Percentiles rank a stretch among this genome's conserved stretches.
Conservation (phyloP, 352 stramenopile species). For the Globisporangium solare region DNA sequence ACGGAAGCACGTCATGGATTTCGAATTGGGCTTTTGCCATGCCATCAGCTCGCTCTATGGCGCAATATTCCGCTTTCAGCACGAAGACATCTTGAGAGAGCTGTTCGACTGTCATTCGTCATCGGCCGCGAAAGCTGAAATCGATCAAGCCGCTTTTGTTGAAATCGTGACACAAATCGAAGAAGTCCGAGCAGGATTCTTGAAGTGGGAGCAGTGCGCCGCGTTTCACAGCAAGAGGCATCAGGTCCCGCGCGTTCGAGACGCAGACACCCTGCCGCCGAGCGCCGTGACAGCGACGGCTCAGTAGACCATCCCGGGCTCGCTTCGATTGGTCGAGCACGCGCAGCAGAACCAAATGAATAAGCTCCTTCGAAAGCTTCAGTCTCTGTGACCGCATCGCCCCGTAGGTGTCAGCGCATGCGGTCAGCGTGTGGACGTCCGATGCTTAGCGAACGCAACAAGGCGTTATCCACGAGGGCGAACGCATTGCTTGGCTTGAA, state of each 20-base stretch:
- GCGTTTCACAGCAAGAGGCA: conserved; percentile 16
- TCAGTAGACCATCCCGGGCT: background rate
- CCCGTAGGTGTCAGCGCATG: background rate
- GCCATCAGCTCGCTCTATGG: conserved; percentile 49
- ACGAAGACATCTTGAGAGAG: conserved; percentile 33
- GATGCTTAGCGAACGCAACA: too few species aligned
- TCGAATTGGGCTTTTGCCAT: conserved; percentile 39
- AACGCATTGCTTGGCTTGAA: too few species aligned
- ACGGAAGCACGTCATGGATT: conserved; percentile 52
- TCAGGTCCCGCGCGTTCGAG: background rate
- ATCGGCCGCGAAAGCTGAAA: conserved; percentile 18
- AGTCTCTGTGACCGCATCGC: conserved; percentile 18
- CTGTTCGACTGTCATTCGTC: conserved; percentile 35
- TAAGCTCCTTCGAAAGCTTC: conserved; percentile 38
- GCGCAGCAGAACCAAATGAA: conserved; percentile 41
- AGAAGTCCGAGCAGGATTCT: conserved; percentile 35
- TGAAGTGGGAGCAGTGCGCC: conserved; percentile 46
- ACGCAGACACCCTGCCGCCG: background rate
- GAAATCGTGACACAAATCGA: conserved; percentile 59
- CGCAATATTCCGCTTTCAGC: conserved; percentile 47
- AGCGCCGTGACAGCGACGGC: background rate
- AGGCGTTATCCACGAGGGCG: too few species aligned
- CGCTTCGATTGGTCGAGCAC: conserved; percentile 34
- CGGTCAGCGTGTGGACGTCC: too few species aligned
- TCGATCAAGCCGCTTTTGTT: conserved; percentile 40